Evolutionary conservation across 1,284 basidiomycete species (phyloP).

Genomic region (Quambalaria eucalypti): DNA sequence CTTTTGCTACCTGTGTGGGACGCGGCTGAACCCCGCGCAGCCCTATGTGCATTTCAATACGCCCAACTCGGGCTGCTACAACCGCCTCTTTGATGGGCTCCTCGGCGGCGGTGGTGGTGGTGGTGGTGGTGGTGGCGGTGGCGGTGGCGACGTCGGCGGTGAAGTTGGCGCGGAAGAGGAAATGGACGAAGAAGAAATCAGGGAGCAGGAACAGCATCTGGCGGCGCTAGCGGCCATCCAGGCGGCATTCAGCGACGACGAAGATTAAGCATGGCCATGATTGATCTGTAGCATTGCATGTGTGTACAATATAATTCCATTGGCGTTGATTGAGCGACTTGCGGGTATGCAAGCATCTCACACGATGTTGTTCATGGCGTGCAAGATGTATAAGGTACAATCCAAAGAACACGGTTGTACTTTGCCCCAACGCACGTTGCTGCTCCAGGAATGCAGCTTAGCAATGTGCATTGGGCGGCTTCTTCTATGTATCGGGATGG

Average conservation of each 20-base stretch:
- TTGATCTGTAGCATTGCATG: background rate
- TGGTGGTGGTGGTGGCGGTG: background rate
- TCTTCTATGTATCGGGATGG: no score
- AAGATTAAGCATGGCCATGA: background rate
- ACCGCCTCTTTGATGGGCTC: slow-evolving; percentile 8
- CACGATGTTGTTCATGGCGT: no score
- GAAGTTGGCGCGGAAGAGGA: background rate
- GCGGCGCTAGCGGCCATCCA: background rate
- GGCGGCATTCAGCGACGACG: background rate
- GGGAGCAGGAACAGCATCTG: background rate
- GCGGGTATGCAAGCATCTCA: no score
- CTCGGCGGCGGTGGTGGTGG: background rate
- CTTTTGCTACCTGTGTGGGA: slow-evolving; percentile 13
- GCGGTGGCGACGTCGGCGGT: background rate
- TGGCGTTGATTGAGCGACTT: no score
- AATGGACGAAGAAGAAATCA: slow-evolving; percentile 2
- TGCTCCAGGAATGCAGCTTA: no score
- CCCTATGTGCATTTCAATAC: slow-evolving; percentile 16
- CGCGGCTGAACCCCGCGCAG: slow-evolving; percentile 6
- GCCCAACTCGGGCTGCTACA: slow-evolving; percentile 7
- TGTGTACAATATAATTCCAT: background rate
- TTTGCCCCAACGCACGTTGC: no score
- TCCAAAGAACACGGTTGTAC: no score
- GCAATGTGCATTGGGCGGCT: no score
- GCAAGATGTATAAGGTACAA: no score